These are phyloP conservation scores for Lentinula boryana DNA, from an alignment of 768 basidiomycete species.

Conservation along the genomic window DNA sequence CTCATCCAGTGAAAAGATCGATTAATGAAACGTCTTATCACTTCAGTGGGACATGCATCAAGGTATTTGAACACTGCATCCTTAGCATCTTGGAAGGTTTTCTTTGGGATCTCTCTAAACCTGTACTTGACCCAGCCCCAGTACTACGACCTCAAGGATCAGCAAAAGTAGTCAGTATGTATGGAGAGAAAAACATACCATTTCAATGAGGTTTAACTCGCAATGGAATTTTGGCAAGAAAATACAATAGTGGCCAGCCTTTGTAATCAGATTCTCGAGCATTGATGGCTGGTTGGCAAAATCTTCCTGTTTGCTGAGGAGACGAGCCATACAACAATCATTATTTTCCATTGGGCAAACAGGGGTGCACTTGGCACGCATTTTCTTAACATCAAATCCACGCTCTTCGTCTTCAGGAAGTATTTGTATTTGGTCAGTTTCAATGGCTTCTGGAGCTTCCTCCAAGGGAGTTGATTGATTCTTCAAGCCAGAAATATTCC, in stretches of 20 bases:
- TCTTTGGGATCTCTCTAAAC: slow-evolving; percentile 12
- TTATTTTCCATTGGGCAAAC: slow-evolving; percentile 20
- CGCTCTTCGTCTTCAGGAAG: slow-evolving; percentile 22
- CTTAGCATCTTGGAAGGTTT: slow-evolving; percentile 8
- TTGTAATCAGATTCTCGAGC: slow-evolving; percentile 20
- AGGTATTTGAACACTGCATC: slow-evolving; percentile 7
- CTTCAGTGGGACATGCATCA: background rate
- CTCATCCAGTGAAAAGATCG: slow-evolving; percentile 9
- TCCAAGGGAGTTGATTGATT: no score
- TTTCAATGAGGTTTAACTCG: slow-evolving; percentile 34
- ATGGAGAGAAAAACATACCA: slow-evolving; percentile 20
- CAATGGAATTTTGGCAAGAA: slow-evolving; percentile 31
- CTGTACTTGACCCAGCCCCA: slow-evolving; percentile 18
- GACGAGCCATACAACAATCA: slow-evolving; percentile 24
- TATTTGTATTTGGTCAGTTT: background rate
- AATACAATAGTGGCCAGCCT: slow-evolving; percentile 22
- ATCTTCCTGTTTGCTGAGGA: slow-evolving; percentile 26
- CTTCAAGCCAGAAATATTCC: no score
- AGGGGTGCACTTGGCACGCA: slow-evolving; percentile 21
- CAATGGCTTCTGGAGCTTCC: no score
- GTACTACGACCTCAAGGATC: slow-evolving; percentile 9
- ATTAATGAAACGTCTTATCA: slow-evolving; percentile 3
- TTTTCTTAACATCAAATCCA: slow-evolving; percentile 16
- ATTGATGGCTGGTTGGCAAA: slow-evolving; percentile 21
- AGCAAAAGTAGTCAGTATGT: background rate